Base-by-base conservation (phyloP, 148 eudicot genomes). In the Camellia sinensis region DNA sequence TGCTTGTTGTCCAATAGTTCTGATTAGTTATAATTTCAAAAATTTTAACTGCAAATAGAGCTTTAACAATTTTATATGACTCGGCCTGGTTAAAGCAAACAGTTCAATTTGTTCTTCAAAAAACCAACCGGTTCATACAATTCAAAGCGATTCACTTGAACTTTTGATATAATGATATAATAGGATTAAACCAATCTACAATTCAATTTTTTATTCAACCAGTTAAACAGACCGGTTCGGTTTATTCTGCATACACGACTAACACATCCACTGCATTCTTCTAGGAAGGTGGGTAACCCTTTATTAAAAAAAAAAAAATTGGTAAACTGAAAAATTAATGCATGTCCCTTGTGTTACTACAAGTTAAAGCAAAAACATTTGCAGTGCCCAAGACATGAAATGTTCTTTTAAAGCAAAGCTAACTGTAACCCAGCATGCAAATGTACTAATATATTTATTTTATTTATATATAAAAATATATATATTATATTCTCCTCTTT, bases 381-480 rank as follows among this genome's bases (percentile, higher is more conserved):
- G 77, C 86, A 72, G 61, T 77, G 79, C 76, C 86, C 87, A 85
- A 89, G 78, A 81, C 79, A 82, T 71, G 83, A 85, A 80, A 82
- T 83, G 88, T 86, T 82, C 79, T 78, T 78, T 75, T 52, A 60
- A 90, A 88, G 88, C 83, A 86, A 89, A 88, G 87, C 50, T 76
- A 80, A 77, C 80, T 75, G 80, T 73, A 71, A 66, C 67, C 76
- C 81, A 76, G 80, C 84, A 88, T 83, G 83, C 84, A 88, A 75
- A 78, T 86, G 52, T 48, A 48, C 52, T 65, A 41, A 44, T 12
- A 54, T 71, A 18, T 29, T 29, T 29, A 29, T 29, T 29, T 29
- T 29, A 29, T 29, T 29, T 29, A 29, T 29, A 29, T 29, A 29
- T 29, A 29, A 29, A 29, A 29, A 29, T 75, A 57, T 73, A 22